Evolutionary conservation across 768 basidiomycete genomes (phyloP).

Genomic region (Mycena metata): DNA sequence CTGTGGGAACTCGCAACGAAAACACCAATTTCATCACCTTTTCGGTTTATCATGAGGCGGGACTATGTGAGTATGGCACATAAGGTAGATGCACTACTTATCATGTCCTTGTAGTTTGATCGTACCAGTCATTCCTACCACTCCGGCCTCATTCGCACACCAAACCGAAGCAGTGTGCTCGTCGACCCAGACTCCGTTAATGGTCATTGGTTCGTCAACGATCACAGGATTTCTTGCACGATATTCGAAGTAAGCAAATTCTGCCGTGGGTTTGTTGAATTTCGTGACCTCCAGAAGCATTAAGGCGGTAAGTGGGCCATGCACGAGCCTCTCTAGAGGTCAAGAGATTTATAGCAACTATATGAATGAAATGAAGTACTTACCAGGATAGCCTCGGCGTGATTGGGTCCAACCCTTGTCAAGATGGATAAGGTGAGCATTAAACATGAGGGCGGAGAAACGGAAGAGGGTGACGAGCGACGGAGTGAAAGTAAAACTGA

Average conservation of each 20-base stretch:
- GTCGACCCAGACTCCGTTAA: conserved; percentile 53
- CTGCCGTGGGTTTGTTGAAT: conserved; percentile 61
- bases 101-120: conserved; percentile 16
- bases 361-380: conserved; percentile 34
- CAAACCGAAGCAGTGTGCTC: conserved; percentile 52
- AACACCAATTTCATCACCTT: no score
- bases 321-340: conserved; percentile 80
- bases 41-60: no score
- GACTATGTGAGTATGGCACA: neutral
- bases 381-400: conserved; percentile 81
- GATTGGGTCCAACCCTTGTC: conserved; percentile 79
- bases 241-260: conserved; percentile 69
- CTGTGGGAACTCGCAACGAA: no score
- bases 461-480: conserved; percentile 83
- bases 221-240: conserved; percentile 67
- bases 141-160: conserved; percentile 52
- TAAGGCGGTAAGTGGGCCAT: conserved; percentile 85
- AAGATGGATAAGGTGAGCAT: conserved; percentile 87
- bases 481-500: conserved; percentile 77
- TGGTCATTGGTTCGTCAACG: conserved; percentile 53
- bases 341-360: neutral
- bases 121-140: conserved; percentile 44
- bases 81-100: conserved; percentile 2
- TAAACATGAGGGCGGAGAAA: conserved; percentile 89
- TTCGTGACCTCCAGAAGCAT: conserved; percentile 78